Conservation (phyloP, 305 asterid genomes). For the Striga hermonthica region DNA sequence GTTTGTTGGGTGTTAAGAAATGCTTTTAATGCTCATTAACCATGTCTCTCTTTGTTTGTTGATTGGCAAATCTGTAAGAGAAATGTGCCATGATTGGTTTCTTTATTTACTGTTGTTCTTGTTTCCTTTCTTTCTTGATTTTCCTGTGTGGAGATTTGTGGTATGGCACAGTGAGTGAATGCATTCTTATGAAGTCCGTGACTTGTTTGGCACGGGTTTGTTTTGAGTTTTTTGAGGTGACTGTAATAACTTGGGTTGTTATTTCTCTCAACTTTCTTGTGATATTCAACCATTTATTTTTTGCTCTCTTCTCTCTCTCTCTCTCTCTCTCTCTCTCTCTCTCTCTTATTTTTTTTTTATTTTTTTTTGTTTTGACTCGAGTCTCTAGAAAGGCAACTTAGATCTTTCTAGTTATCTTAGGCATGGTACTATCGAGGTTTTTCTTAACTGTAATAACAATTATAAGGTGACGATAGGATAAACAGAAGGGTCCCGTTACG, state of each 20-base stretch:
- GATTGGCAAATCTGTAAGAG: slow-evolving; percentile 19
- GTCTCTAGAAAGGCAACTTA: no score
- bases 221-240: slow-evolving; percentile 46
- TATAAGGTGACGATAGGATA: no score
- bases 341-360: no score
- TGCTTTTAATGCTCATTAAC: no score
- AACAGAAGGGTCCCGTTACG: no score
- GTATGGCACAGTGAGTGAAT: slow-evolving; percentile 36
- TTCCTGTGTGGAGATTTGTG: slow-evolving; percentile 1
- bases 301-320: no score
- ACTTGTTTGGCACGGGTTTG: slow-evolving; percentile 64
- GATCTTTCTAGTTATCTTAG: no score
- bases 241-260: slow-evolving; percentile 50
- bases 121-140: neutral
- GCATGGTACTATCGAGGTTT: no score
- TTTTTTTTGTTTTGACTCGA: no score
- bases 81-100: slow-evolving; percentile 13
- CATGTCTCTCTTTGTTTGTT: slow-evolving; percentile 29
- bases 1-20: slow-evolving; percentile 24
- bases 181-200: slow-evolving; percentile 71
- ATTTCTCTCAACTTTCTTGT: slow-evolving; percentile 66
- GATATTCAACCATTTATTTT: slow-evolving; percentile 28
- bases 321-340: no score
- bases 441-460: no score
- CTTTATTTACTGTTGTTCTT: neutral